Conservation (phyloP, 371 early-diverging fungal genomes). For the Rhizopus microsporus region DNA sequence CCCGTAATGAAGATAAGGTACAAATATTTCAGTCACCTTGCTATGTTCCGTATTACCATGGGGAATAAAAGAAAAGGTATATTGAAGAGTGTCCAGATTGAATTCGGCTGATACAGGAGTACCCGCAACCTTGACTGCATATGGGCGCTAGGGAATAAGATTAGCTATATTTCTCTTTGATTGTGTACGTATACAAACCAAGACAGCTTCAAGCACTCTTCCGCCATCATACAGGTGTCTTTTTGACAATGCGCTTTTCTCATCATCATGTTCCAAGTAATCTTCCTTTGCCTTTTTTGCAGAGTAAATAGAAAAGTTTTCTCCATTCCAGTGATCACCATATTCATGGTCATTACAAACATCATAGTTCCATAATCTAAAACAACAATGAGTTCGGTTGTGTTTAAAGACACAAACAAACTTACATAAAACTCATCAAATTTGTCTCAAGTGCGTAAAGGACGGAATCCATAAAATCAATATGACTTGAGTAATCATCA, state of each 20-base stretch:
- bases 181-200: constrained; percentile 43
- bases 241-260: constrained; percentile 29
- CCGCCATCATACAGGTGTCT: constrained; percentile 71
- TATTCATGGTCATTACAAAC: constrained; percentile 73
- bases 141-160: constrained; percentile 59
- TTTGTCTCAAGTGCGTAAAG: constrained; percentile 75
- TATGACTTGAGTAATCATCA: constrained; percentile 71
- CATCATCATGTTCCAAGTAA: constrained; percentile 19
- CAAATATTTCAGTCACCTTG: constrained; percentile 65
- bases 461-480: constrained; percentile 74
- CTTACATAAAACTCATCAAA: constrained; percentile 74
- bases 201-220: constrained; percentile 76
- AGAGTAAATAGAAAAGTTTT: constrained; percentile 83
- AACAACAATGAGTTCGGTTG: constrained; percentile 1
- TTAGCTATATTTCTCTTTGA: not conserved
- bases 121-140: constrained; percentile 80
- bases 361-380: constrained; percentile 85
- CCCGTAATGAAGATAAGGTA: constrained; percentile 74
- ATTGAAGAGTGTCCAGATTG: constrained; percentile 57
- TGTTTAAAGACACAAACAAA: constrained; percentile 1
- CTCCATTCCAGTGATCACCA: constrained; percentile 91
- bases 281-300: constrained; percentile 16
- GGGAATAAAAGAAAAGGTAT: constrained; percentile 55
- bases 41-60: constrained; percentile 10
- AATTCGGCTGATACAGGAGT: constrained; percentile 63